phyloP scores from a whole-genome alignment of 106 monocot species.

The Cymbidium sinense region DNA sequence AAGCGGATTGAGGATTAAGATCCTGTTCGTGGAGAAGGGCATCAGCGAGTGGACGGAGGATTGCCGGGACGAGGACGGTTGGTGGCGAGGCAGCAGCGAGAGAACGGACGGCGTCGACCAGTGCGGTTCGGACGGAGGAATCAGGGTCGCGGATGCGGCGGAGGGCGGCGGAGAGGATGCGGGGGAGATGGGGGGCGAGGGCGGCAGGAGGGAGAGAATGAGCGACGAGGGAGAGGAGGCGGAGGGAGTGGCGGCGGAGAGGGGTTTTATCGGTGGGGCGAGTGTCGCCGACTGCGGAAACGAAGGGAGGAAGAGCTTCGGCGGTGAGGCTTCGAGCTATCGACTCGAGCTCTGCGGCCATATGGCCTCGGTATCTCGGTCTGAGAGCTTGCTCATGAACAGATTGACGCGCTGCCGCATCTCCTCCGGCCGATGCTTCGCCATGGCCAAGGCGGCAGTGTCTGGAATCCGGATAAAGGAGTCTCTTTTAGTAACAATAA shows the following conservation, averaged over 20 bases:
- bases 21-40: slow-evolving; percentile 84
- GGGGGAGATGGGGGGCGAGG: slow-evolving; percentile 49
- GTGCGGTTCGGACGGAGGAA: slow-evolving; percentile 80
- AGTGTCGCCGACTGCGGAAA: slow-evolving; percentile 73
- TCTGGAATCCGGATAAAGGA: not conserved
- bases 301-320: slow-evolving; percentile 43
- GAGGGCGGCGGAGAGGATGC: slow-evolving; percentile 65
- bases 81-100: slow-evolving; percentile 29
- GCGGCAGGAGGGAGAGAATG: slow-evolving; percentile 22
- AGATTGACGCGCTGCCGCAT: slow-evolving; percentile 53
- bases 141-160: slow-evolving; percentile 84
- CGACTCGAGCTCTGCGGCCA: slow-evolving; percentile 72
- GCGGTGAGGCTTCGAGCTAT: slow-evolving; percentile 47
- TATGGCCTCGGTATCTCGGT: slow-evolving; percentile 89
- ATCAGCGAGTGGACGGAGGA: slow-evolving; percentile 61
- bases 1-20: slow-evolving; percentile 47
- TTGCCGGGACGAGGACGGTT: slow-evolving; percentile 5
- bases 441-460: not conserved
- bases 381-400: slow-evolving; percentile 68
- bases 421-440: slow-evolving; percentile 14
- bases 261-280: slow-evolving; percentile 70
- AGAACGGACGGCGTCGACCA: slow-evolving; percentile 66
- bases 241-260: slow-evolving; percentile 77
- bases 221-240: slow-evolving; percentile 51
- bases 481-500: not conserved